Evolutionary conservation across 2,329 filamentous ascomycete genomes (phyloP).

Genomic region (Beauveria sp.): DNA sequence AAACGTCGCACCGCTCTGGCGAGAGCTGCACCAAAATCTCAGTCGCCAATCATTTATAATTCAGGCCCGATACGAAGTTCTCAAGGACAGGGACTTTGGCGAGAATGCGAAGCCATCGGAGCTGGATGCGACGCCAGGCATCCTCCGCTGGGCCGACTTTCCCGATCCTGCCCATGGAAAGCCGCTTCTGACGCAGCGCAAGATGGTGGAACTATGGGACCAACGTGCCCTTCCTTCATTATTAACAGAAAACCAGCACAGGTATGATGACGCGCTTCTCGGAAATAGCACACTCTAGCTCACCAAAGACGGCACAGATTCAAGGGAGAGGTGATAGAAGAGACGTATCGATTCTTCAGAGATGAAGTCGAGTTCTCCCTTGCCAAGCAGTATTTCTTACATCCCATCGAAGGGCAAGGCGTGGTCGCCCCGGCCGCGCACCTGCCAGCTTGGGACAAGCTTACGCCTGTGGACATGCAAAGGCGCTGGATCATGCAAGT

Average conservation of each 20-base stretch:
- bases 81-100: slow-evolving; percentile 40
- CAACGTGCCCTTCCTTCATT: slow-evolving; percentile 40
- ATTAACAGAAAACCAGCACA: slow-evolving; percentile 45
- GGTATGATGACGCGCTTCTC: slow-evolving; percentile 27
- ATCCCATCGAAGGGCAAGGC: slow-evolving; percentile 20
- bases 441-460: slow-evolving; percentile 39
- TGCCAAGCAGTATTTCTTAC: slow-evolving; percentile 37
- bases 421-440: slow-evolving; percentile 15
- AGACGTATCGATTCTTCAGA: slow-evolving; percentile 45
- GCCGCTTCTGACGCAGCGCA: slow-evolving; percentile 43
- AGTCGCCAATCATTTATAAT: slow-evolving; percentile 50
- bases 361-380: slow-evolving; percentile 49
- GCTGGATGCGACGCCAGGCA: slow-evolving; percentile 37
- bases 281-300: accelerated
- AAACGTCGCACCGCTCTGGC: slow-evolving; percentile 37
- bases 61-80: slow-evolving; percentile 47
- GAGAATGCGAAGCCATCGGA: slow-evolving; percentile 25
- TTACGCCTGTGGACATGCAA: slow-evolving; percentile 41
- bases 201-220: slow-evolving; percentile 49
- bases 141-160: slow-evolving; percentile 52
- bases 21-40: slow-evolving; percentile 47
- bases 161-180: slow-evolving; percentile 47
- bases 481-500: slow-evolving; percentile 49
- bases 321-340: slow-evolving; percentile 46
- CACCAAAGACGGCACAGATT: slow-evolving; percentile 30